Base-by-base conservation (phyloP, 2,329 filamentous ascomycete genomes). In the Ampelomyces quisqualis region DNA sequence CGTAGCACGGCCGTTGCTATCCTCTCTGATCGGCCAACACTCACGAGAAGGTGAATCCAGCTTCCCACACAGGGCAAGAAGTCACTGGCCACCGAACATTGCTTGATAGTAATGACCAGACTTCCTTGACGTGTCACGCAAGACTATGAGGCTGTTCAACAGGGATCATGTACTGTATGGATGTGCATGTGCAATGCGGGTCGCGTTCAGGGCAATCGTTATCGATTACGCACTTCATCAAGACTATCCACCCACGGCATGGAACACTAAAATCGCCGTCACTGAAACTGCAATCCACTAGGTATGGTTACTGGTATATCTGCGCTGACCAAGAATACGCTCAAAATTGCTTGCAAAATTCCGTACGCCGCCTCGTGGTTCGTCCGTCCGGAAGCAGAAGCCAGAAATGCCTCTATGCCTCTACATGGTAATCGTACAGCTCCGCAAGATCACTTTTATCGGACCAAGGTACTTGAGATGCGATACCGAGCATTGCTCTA, bases 151-250 rank as follows among this genome's bases (percentile, higher is more conserved):
- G n/a, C n/a, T 17, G 13, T 29, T 17, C 13, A 17, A 17, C 24
- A 10, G 34, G 42, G 36, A 52, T 49, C 31, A 34, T 28, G 31
- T 29, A 21, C 9, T 24, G 22, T 10, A n/a, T 24, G 47, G 21
- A 55, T 40, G 47, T 49, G 40, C 44, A 53, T 50, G 51, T 55
- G 50, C n/a, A n/a, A n/a, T n/a, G n/a, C 47, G 45, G 46, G 49
- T 49, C 45, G 46, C 40, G 33, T 40, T 50, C 42, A 40, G 51
- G 38, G 36, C 39, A 44, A 38, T 39, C 46, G 45, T 56, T 62
- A 66, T 64, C 60, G 60, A 65, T 65, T 64, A 56, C 51, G 53
- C 53, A 64, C 51, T 55, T 36, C 23, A 33, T 38, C 28, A 15
- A 22, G 13, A 34, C 17, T 31, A 19, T 24, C 9, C n/a, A 24